Evolutionary conservation across 176 grass and related monocot species (phyloP), one percentile per base, ranked within the genome.

Genomic region (Carex pumila): DNA sequence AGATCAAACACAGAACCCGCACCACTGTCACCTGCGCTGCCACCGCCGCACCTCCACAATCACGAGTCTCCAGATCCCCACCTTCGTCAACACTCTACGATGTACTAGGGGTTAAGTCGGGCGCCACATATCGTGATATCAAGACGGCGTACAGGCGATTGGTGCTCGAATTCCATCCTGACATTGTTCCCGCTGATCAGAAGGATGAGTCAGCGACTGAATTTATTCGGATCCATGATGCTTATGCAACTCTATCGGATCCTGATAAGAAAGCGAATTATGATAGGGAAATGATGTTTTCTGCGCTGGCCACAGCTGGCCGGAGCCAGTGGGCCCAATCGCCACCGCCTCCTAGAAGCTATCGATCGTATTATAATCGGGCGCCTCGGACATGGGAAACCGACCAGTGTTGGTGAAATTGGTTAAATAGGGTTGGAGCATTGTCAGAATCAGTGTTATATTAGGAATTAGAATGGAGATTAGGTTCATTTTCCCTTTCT

Each of bases 211-310:
- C 85, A 5, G 77, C 72, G 58, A 86, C 87, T 3, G 87, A 86
- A 5, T 97, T 97, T 86, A 94, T 97, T 49, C 83, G 84, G 43
- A 86, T 97, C 41, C 94, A 92, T 79, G 84, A 83, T 6, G 94
- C 92, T 19, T 97, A 97, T 83, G 80, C 90, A 74, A 89, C 92
- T 79, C 90, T 97, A 4, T 85, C 92, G 4, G 87, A 97, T 58
- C 88, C 92, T 32, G 88, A 89, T 34, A 71, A 86, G 77, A 89
- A 91, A 12, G 88, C 87, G 7, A 62, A 83, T 0, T 97, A 97
- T 80, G 94, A 97, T 67, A 85, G 89, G 12, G 41, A 65, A 29
- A 66, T 90, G 31, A 72, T 61, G 37, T 31, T 41, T 45, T 58
- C 79, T 43, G 79, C 79, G 1, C 57, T 81, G 0, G 30, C 79